Conservation (phyloP, 179 eudicot species). For the Pouteria campechiana region DNA sequence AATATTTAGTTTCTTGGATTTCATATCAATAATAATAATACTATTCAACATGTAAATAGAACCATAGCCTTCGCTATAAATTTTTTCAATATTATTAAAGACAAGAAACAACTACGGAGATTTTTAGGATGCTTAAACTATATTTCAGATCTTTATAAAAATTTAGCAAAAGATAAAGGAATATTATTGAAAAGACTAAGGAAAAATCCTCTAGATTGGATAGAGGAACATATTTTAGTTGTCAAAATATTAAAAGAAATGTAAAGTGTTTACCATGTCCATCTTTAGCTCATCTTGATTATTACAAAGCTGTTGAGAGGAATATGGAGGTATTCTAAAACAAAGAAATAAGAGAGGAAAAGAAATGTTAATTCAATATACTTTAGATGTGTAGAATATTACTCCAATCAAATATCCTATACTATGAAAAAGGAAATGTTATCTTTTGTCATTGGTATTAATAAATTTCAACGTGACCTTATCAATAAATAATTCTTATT, state of each 20-base stretch:
- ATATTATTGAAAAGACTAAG: no score
- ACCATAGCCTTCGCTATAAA: no score
- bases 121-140: no score
- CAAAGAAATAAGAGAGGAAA: neutral
- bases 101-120: no score
- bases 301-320: neutral
- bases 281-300: neutral
- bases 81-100: no score
- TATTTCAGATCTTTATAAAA: no score
- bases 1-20: no score
- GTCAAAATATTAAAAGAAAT: neutral
- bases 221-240: neutral
- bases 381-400: neutral
- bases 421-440: neutral
- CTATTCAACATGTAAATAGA: no score
- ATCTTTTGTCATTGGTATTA: neutral
- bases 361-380: neutral
- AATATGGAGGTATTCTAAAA: neutral
- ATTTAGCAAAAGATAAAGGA: no score
- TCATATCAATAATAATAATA: neutral
- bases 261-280: neutral
- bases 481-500: neutral
- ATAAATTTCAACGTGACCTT: neutral
- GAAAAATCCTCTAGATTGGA: no score
- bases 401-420: neutral